Conservation (phyloP, 2,329 filamentous ascomycete genomes). For the Paracamarosporium sp. region DNA sequence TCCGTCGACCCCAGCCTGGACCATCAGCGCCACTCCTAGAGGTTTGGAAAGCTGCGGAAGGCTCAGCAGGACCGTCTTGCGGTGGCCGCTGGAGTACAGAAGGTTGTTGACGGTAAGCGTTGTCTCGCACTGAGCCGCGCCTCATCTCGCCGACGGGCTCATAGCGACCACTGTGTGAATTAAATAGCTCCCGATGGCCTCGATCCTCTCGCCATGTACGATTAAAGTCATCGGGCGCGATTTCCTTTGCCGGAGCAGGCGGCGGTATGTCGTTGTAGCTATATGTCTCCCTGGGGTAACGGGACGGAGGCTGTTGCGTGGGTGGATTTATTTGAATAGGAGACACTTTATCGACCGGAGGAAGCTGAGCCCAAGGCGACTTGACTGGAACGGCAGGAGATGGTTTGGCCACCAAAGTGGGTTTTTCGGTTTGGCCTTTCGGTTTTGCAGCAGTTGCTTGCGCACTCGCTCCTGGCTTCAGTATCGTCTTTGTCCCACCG, state of each 20-base stretch:
- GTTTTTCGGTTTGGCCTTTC: slow-evolving; percentile 73
- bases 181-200: slow-evolving; percentile 80
- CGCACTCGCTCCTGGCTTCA: slow-evolving; percentile 54
- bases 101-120: slow-evolving; percentile 76
- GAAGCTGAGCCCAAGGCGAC: slow-evolving; percentile 89
- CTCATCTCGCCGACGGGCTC: slow-evolving; percentile 83
- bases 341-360: slow-evolving; percentile 81
- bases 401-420: slow-evolving; percentile 75
- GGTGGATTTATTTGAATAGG: slow-evolving; percentile 69
- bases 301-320: slow-evolving; percentile 54
- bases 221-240: slow-evolving; percentile 92
- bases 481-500: slow-evolving; percentile 54
- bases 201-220: slow-evolving; percentile 80
- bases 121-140: slow-evolving; percentile 70
- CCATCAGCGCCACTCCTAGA: slow-evolving; percentile 71
- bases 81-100: slow-evolving; percentile 78
- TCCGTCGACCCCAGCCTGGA: slow-evolving; percentile 72
- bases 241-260: slow-evolving; percentile 72
- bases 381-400: slow-evolving; percentile 75
- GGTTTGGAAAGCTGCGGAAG: slow-evolving; percentile 86
- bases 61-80: slow-evolving; percentile 74
- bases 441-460: slow-evolving; percentile 46
- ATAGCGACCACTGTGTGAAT: slow-evolving; percentile 93
- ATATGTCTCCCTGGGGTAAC: slow-evolving; percentile 62
- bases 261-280: slow-evolving; percentile 62